Percentiles rank a stretch among this genome's conserved stretches.
Evolutionary conservation across 257 asterid genomes (phyloP).

Genomic region (Solanum infundibuliforme): DNA sequence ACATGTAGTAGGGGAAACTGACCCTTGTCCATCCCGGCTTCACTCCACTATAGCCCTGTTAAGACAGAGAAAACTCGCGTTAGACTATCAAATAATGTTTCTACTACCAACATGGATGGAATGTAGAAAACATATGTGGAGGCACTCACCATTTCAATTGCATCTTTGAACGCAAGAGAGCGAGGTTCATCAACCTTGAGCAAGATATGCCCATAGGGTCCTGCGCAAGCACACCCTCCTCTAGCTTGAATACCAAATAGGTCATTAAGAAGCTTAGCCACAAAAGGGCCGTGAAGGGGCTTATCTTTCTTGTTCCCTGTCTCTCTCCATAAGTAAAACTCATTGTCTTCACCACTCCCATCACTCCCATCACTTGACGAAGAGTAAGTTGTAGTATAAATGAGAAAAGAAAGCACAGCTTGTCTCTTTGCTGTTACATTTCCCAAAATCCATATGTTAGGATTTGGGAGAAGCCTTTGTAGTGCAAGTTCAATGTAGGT

Average conservation of each 20-base stretch:
- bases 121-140: neutral
- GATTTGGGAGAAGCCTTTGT: slow-evolving; percentile 29
- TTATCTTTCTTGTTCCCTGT: slow-evolving; percentile 13
- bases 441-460: slow-evolving; percentile 35
- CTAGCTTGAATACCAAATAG: slow-evolving; percentile 72
- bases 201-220: slow-evolving; percentile 55
- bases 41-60: slow-evolving; percentile 52
- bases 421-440: slow-evolving; percentile 32
- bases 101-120: neutral
- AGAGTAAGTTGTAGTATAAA: slow-evolving; percentile 23
- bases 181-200: slow-evolving; percentile 28
- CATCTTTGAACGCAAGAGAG: slow-evolving; percentile 33
- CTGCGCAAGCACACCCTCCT: slow-evolving; percentile 79
- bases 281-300: slow-evolving; percentile 55
- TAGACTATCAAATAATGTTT: neutral
- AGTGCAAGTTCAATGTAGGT: slow-evolving; percentile 27
- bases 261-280: slow-evolving; percentile 64
- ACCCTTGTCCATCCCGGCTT: slow-evolving; percentile 84
- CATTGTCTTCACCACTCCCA: neutral
- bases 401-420: slow-evolving; percentile 49
- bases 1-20: slow-evolving; percentile 69
- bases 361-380: neutral
- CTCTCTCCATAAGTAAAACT: slow-evolving; percentile 22
- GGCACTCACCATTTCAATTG: slow-evolving; percentile 28
- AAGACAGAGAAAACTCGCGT: neutral